Evolutionary conservation across 2,329 filamentous ascomycete genomes (phyloP).

Genomic region (Neonectria hederae): DNA sequence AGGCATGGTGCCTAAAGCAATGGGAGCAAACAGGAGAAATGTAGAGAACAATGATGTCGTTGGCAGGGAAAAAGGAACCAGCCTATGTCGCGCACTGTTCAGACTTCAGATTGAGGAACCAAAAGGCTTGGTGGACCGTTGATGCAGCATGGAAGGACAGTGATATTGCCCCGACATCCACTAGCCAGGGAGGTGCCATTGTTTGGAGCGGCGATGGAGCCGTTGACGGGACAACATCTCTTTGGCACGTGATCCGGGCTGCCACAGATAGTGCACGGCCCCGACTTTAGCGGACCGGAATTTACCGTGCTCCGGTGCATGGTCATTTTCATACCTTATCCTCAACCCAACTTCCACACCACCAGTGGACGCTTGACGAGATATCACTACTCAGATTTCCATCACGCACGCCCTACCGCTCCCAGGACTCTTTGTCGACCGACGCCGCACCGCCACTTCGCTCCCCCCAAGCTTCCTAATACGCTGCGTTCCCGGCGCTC

Average conservation of each 20-base stretch:
- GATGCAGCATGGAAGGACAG: slow-evolving; percentile 30
- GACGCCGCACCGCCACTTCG: slow-evolving; percentile 36
- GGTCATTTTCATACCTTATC: slow-evolving; percentile 48
- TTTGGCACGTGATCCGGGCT: slow-evolving; percentile 42
- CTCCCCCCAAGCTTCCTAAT: slow-evolving; percentile 37
- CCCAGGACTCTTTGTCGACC: slow-evolving; percentile 30
- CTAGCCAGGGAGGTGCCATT: slow-evolving; percentile 26
- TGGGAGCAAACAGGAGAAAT: slow-evolving; percentile 5
- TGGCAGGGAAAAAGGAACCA: slow-evolving; percentile 30
- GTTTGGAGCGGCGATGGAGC: slow-evolving; percentile 32
- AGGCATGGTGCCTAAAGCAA: slow-evolving; percentile 60
- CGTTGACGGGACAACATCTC: slow-evolving; percentile 35
- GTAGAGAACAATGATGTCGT: slow-evolving; percentile 8
- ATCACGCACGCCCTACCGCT: slow-evolving; percentile 36
- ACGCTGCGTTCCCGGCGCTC: slow-evolving; percentile 38
- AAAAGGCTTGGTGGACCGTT: slow-evolving; percentile 26
- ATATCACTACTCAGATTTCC: slow-evolving; percentile 41
- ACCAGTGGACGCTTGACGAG: slow-evolving; percentile 41
- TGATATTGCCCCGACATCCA: slow-evolving; percentile 9
- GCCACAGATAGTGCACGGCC: slow-evolving; percentile 13
- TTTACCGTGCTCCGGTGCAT: slow-evolving; percentile 42
- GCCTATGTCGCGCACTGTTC: slow-evolving; percentile 32
- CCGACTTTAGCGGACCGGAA: slow-evolving; percentile 41
- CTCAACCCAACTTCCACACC: slow-evolving; percentile 44
- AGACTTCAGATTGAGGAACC: slow-evolving; percentile 30